Evolutionary conservation across 805 yeast species (phyloP).

Genomic region (Ogataea paraovalis): DNA sequence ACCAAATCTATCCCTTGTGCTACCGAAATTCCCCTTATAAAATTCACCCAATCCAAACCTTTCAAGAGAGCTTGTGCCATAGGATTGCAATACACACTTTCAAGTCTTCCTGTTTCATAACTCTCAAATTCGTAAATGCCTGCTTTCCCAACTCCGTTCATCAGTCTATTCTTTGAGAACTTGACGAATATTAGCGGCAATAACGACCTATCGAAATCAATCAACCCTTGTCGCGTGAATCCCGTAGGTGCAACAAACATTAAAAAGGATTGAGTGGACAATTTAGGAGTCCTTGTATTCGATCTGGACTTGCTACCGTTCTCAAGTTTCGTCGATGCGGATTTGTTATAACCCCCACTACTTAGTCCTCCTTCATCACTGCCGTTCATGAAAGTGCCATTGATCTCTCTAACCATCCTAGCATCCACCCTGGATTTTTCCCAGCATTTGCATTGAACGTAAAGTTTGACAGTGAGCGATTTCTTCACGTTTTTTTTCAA

Average conservation of each 20-base stretch:
- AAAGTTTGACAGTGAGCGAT: conserved; percentile 34
- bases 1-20: not conserved
- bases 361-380: conserved; percentile 7
- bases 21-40: conserved; percentile 10
- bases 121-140: conserved; percentile 30
- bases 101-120: conserved; percentile 37
- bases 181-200: conserved; percentile 44
- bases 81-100: conserved; percentile 36
- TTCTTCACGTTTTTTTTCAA: conserved; percentile 13
- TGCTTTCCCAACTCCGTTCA: conserved; percentile 11
- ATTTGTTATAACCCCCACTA: not conserved
- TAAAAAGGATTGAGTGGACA: conserved; percentile 26
- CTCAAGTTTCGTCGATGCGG: not conserved
- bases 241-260: conserved; percentile 45
- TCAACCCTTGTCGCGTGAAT: conserved; percentile 44
- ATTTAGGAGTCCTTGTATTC: not conserved
- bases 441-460: conserved; percentile 56
- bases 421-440: conserved; percentile 40
- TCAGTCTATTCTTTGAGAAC: conserved; percentile 32
- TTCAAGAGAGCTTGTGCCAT: conserved; percentile 33
- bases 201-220: conserved; percentile 40
- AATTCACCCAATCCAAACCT: conserved; percentile 34
- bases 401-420: conserved; percentile 45
- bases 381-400: conserved; percentile 43
- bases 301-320: not conserved